Evolutionary conservation across 495 filamentous ascomycete species (phyloP), one percentile per base, ranked within the genome.

Genomic region (Apodospora peruviana): DNA sequence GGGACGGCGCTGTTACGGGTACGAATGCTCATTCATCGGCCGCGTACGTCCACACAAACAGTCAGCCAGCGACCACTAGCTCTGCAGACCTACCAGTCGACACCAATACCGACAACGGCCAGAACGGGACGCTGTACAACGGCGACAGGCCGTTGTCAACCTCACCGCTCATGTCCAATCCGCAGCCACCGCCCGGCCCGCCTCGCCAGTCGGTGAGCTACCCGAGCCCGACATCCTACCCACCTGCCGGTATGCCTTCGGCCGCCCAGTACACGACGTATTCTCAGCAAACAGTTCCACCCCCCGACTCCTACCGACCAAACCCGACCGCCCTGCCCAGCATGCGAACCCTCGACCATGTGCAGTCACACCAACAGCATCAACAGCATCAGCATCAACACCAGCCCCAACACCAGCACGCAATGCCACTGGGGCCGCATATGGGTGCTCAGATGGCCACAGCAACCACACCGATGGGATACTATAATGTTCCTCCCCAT

Each of bases 301-400:
- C 50, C n/a, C 17, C 45, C 22, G 62, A 63, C 34, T 57, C 55
- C 14, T 65, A 63, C 58, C 62, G 62, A 37, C 57, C 60, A 42
- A 53, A 25, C 21, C 72, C 81, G 17, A 67, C 84, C 41, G 76
- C 79, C 34, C 69, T 87, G n/a, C 84, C 84, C 41, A 83, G 81
- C 53, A 84, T 87, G 70, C 80, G 75, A 45, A 76, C 74, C 4
- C 68, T 80, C 56, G 77, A 80, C 52, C 69, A 71, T 38, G 56
- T 66, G 29, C 71, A 74, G 40, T 61, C 68, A 45, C 67, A 68
- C 40, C 69, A 69, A 42, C 70, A 70, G 24, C 69, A 72, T 41
- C 70, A 72, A 40, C 64, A 67, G 29, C 52, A 68, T 40, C 67
- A 68, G 41, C 68, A 68, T 38, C 70, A 69, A 43, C 62, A 58